phyloP scores from a whole-genome alignment of 805 yeast species.

The Candida corydali region DNA sequence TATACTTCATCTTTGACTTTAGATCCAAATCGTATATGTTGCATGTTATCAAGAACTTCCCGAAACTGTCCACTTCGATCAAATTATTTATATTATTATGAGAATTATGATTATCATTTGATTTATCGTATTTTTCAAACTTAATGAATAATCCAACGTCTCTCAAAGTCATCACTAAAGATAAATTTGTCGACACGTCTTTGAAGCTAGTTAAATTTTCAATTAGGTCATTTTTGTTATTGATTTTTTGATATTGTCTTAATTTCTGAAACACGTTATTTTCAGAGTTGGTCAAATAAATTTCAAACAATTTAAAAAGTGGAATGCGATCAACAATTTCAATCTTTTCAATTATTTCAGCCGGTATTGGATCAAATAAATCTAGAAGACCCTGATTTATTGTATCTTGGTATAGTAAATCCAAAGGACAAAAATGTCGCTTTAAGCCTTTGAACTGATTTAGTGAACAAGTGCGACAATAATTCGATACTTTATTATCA shows the following conservation, averaged over 20 bases:
- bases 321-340: slow-evolving; percentile 19
- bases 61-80: slow-evolving; percentile 19
- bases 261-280: slow-evolving; percentile 30
- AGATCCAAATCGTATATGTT: slow-evolving; percentile 47
- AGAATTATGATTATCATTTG: slow-evolving; percentile 24
- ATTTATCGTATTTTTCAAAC: slow-evolving; percentile 26
- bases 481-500: slow-evolving; percentile 37
- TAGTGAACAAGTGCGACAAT: slow-evolving; percentile 59
- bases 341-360: slow-evolving; percentile 15
- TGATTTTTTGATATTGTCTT: slow-evolving; percentile 30
- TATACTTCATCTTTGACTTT: slow-evolving; percentile 40
- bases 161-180: slow-evolving; percentile 48
- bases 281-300: slow-evolving; percentile 25
- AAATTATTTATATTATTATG: slow-evolving; percentile 26
- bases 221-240: slow-evolving; percentile 28
- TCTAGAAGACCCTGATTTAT: slow-evolving; percentile 33
- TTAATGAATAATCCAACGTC: slow-evolving; percentile 53
- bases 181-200: slow-evolving; percentile 40
- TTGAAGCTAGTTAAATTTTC: slow-evolving; percentile 23
- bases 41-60: slow-evolving; percentile 29
- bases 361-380: slow-evolving; percentile 20
- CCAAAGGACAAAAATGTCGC: slow-evolving; percentile 46
- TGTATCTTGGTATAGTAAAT: slow-evolving; percentile 30
- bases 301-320: slow-evolving; percentile 24
- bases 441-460: slow-evolving; percentile 27